Evolutionary conservation across 2,329 filamentous ascomycete species (phyloP).

Genomic region (Penicillium sp.): DNA sequence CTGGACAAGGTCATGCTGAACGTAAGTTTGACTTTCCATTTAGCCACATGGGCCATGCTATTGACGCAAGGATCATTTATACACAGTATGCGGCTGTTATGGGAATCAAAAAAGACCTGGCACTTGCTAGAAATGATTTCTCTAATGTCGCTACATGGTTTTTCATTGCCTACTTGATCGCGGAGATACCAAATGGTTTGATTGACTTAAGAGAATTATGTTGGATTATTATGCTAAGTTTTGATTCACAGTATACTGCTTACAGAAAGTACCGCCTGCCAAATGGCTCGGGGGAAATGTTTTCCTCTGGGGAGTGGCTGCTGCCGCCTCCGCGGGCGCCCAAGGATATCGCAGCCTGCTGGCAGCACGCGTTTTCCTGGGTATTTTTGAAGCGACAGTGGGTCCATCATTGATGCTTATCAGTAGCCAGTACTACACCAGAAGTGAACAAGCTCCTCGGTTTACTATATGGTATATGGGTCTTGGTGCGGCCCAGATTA

Average conservation of each 20-base stretch:
- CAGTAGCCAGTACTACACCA: constrained; percentile 59
- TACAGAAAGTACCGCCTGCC: constrained; percentile 25
- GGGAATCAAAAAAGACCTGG: constrained; percentile 56
- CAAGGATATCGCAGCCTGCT: constrained; percentile 55
- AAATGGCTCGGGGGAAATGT: constrained; percentile 59
- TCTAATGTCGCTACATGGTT: constrained; percentile 60
- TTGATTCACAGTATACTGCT: constrained; percentile 13
- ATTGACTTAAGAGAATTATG: neutral
- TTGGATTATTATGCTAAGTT: neutral
- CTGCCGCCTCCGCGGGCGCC: constrained; percentile 49
- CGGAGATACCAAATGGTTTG: constrained; percentile 56
- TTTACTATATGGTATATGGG: constrained; percentile 63
- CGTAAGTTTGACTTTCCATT: constrained; percentile 11
- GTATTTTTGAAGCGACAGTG: constrained; percentile 60
- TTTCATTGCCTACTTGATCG: constrained; percentile 58
- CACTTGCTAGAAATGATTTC: constrained; percentile 58
- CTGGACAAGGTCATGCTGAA: constrained; percentile 37
- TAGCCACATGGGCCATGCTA: neutral
- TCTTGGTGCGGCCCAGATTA: constrained; percentile 55
- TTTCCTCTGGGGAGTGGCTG: constrained; percentile 49
- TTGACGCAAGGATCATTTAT: neutral
- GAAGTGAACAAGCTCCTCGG: constrained; percentile 57
- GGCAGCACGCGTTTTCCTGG: constrained; percentile 57
- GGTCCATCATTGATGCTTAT: constrained; percentile 61
- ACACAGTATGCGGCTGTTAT: constrained; percentile 57